Evolutionary conservation across 2,329 filamentous ascomycete genomes (phyloP).

Genomic region (Didymellaceae sp.): DNA sequence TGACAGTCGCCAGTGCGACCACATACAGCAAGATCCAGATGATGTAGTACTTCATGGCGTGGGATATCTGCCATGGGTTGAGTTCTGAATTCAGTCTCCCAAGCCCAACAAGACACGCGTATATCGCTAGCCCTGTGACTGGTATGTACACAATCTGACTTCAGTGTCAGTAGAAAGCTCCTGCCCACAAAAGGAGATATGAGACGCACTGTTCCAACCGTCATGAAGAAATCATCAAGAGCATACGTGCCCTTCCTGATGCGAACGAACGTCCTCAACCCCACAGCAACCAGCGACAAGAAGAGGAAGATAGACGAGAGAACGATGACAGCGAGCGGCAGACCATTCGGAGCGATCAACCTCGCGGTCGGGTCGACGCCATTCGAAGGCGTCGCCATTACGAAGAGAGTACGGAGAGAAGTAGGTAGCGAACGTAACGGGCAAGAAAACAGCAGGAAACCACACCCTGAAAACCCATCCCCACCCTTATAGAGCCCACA

Average conservation of each 20-base stretch:
- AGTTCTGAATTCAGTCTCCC: slow-evolving; percentile 26
- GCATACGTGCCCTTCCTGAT: slow-evolving; percentile 24
- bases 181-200: not conserved
- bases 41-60: slow-evolving; percentile 33
- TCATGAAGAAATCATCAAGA: slow-evolving; percentile 27
- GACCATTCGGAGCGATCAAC: slow-evolving; percentile 21
- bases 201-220: slow-evolving; percentile 21
- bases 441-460: too few species aligned
- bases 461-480: not conserved
- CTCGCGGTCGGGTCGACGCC: slow-evolving; percentile 20
- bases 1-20: slow-evolving; percentile 29
- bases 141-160: slow-evolving; percentile 21
- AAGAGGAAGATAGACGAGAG: slow-evolving; percentile 24
- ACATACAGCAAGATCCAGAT: slow-evolving; percentile 36
- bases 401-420: not conserved
- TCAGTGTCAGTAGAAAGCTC: not conserved
- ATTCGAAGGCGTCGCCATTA: not conserved
- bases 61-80: slow-evolving; percentile 27
- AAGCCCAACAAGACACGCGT: slow-evolving; percentile 26
- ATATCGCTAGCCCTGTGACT: slow-evolving; percentile 23
- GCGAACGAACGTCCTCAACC: slow-evolving; percentile 26
- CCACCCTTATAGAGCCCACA: not conserved
- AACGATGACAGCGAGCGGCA: slow-evolving; percentile 27
- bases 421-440: not conserved
- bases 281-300: slow-evolving; percentile 24